Base-by-base conservation (phyloP, 78 protist species). In the Guillardia theta region DNA sequence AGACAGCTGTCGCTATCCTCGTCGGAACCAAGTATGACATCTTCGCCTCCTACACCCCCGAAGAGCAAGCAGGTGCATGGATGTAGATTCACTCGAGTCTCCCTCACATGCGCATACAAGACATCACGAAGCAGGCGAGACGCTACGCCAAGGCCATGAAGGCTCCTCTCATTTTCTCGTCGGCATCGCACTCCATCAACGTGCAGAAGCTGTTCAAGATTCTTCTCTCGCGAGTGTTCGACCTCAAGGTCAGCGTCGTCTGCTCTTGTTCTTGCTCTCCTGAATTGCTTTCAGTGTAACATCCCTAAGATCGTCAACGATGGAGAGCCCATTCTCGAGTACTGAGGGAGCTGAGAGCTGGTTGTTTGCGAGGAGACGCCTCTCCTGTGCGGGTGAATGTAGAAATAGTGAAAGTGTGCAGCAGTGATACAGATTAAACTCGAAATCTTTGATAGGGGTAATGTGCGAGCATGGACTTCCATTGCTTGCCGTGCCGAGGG, bases 61-160 rank as follows among this genome's bases (percentile, higher is more conserved):
- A 96, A 54, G 98, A 97, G 48, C 99, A 98, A 58, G 70, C 39
- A 6, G 46, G 53, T 27, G 88, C 30, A 4, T 78, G 53, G 53
- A 30, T 78, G 53, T 19, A 5, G 41, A 30, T 76, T 76, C 37
- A 10, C 8, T 15, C 37, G 30, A 15, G 30, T 76, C n/a, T n/a
- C n/a, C n/a, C n/a, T n/a, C n/a, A n/a, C n/a, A n/a, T n/a, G n/a
- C n/a, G n/a, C n/a, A n/a, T n/a, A n/a, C n/a, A n/a, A n/a, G n/a
- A 53, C 33, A 18, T 53, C 33, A 53, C 62, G 39, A 12, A 47
- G 1, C 36, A 94, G 95, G 99, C 99, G 5, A 94, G 98, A 39
- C 94, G 94, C 88, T 98, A 93, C 44, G 99, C 99, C 33, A 94
- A 95, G 64, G 99, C 99, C 41, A 99, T 99, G 99, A 96, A 96